Evolutionary conservation across 2,329 filamentous ascomycete genomes (phyloP).

Genomic region (Incumbomyces delicatus): DNA sequence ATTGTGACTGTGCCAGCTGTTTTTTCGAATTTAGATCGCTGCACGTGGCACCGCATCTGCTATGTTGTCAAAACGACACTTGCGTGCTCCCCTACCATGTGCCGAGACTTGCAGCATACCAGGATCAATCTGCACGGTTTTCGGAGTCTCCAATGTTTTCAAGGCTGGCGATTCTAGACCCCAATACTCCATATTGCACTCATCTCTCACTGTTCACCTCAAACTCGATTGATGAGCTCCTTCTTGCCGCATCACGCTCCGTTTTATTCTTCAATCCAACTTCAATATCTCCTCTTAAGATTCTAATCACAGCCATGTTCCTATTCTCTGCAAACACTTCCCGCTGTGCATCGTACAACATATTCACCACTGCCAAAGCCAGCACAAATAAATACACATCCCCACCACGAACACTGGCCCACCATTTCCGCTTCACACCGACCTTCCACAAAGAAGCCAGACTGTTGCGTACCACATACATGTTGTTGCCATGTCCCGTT

Average conservation of each 20-base stretch:
- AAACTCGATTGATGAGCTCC: too few relatives aligned
- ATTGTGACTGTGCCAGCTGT: too few relatives aligned
- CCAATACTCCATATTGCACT: too few relatives aligned
- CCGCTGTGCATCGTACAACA: conserved; percentile 16
- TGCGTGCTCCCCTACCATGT: too few relatives aligned
- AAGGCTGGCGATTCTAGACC: too few relatives aligned
- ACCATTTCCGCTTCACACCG: conserved; percentile 81
- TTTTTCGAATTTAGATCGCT: too few relatives aligned
- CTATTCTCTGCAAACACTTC: conserved; percentile 11
- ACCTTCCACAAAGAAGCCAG: conserved; percentile 86
- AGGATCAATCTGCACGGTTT: too few relatives aligned
- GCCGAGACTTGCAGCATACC: too few relatives aligned
- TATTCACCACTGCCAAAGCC: conserved; percentile 50
- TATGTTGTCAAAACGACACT: too few relatives aligned
- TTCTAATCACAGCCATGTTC: conserved; percentile 15
- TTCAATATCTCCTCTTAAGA: conserved; percentile 20
- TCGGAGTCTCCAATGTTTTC: too few relatives aligned
- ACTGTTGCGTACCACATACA: conserved; percentile 69
- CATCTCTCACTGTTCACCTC: too few relatives aligned
- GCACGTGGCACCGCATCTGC: too few relatives aligned
- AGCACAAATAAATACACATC: conserved; percentile 77
- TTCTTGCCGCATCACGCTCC: not conserved
- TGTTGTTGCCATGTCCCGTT: conserved; percentile 52
- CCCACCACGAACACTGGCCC: conserved; percentile 70
- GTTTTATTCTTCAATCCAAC: conserved; percentile 12